Conservation (phyloP, 1,284 basidiomycete species). For the Amylostereum chailletii region DNA sequence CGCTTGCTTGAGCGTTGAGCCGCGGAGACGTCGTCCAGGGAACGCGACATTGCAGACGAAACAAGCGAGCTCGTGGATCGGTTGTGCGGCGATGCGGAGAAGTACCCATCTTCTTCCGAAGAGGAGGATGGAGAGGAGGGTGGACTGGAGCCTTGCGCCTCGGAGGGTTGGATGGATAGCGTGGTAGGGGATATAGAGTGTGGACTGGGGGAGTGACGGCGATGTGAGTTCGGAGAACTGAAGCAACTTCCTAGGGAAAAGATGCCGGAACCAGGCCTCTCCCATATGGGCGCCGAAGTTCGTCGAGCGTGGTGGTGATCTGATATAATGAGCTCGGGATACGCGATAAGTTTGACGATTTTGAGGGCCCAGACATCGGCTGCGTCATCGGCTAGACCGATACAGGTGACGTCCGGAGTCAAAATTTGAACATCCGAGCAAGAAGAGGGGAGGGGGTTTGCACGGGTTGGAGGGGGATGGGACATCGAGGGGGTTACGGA, state of each 20-base stretch:
- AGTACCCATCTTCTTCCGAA: conserved; percentile 14
- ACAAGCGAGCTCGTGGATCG: conserved; percentile 25
- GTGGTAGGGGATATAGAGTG: no score
- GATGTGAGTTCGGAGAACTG: no score
- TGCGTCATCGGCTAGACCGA: conserved; percentile 41
- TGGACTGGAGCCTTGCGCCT: not conserved
- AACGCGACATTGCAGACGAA: conserved; percentile 18
- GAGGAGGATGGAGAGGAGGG: not conserved
- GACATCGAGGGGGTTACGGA: not conserved
- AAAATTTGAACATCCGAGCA: conserved; percentile 23
- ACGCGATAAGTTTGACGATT: conserved; percentile 65
- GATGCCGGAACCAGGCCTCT: no score
- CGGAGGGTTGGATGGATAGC: no score
- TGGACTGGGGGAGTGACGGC: no score
- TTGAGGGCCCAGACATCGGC: conserved; percentile 66
- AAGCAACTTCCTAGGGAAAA: no score
- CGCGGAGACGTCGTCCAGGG: not conserved
- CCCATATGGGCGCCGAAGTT: no score
- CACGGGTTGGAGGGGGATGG: conserved; percentile 11
- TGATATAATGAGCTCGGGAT: conserved; percentile 54
- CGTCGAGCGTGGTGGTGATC: not conserved
- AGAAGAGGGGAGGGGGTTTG: conserved; percentile 19
- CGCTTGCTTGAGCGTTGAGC: not conserved
- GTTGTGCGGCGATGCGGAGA: conserved; percentile 12
- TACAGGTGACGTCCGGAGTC: conserved; percentile 25